phyloP scores from a whole-genome alignment of 805 yeast species.

The Zygosaccharomyces rouxii region DNA sequence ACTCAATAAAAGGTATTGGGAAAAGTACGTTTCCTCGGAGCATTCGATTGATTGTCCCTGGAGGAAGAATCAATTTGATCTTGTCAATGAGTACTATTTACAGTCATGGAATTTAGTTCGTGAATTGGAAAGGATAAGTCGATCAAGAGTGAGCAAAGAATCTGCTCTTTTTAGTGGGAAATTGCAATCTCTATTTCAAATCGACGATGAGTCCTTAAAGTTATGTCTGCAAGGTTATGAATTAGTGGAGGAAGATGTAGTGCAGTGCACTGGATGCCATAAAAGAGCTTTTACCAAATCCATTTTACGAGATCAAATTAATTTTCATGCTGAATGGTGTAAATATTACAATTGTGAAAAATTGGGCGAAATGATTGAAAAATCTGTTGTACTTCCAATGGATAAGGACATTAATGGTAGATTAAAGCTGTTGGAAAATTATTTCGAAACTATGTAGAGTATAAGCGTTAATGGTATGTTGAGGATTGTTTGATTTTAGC shows the following conservation, averaged over 20 bases:
- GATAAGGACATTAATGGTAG: neutral
- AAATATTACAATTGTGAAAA: slow-evolving; percentile 14
- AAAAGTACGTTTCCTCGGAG: slow-evolving; percentile 5
- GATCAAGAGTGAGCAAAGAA: neutral
- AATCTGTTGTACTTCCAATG: neutral
- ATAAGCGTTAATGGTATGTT: neutral
- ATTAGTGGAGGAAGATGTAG: slow-evolving; percentile 5
- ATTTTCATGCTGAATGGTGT: slow-evolving; percentile 24
- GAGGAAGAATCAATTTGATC: slow-evolving; percentile 11
- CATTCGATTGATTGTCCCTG: slow-evolving; percentile 18
- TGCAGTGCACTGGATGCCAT: slow-evolving; percentile 19
- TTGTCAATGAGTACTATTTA: slow-evolving; percentile 15
- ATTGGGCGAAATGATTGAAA: slow-evolving; percentile 10
- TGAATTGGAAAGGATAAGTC: slow-evolving; percentile 15
- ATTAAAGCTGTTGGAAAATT: slow-evolving; percentile 8
- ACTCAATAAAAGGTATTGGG: slow-evolving; percentile 10
- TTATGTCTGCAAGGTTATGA: slow-evolving; percentile 17
- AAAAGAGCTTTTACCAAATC: slow-evolving; percentile 11
- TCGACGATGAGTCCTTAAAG: slow-evolving; percentile 1
- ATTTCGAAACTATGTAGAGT: slow-evolving; percentile 11
- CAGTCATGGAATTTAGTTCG: slow-evolving; percentile 10
- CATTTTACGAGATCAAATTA: slow-evolving; percentile 6
- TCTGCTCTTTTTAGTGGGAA: neutral
- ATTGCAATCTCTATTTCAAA: slow-evolving; percentile 4
- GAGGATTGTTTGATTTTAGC: neutral